Conservation (phyloP, 2,329 filamentous ascomycete genomes). For the Allantophomopsis cytisporea region DNA sequence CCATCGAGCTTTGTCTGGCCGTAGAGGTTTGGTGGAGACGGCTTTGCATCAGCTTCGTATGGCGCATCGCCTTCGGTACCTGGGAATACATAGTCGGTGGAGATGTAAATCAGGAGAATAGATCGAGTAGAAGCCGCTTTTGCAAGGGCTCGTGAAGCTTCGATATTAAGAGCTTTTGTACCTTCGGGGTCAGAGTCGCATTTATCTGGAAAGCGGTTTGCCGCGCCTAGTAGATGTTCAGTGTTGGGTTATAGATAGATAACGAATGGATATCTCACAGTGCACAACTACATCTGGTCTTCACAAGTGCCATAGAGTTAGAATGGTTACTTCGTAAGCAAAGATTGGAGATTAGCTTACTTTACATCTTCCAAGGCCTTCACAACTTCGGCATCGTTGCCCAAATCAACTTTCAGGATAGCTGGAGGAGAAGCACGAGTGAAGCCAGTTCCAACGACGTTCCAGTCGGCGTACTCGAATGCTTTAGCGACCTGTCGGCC, state of each 20-base stretch:
- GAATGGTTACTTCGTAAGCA: neutral
- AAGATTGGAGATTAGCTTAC: conserved; percentile 24
- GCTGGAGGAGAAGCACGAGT: conserved; percentile 59
- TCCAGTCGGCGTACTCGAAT: conserved; percentile 56
- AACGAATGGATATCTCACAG: conserved; percentile 36
- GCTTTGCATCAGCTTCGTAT: conserved; percentile 51
- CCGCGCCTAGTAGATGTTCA: conserved; percentile 46
- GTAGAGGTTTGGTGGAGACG: conserved; percentile 68
- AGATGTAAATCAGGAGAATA: conserved; percentile 62
- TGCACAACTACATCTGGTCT: conserved; percentile 72
- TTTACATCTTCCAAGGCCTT: conserved; percentile 36
- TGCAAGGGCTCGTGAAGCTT: conserved; percentile 55
- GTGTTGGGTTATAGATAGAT: neutral
- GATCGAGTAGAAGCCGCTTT: conserved; percentile 45
- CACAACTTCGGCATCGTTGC: conserved; percentile 26
- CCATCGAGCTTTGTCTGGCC: conserved; percentile 62
- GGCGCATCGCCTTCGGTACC: conserved; percentile 69
- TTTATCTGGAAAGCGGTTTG: conserved; percentile 78
- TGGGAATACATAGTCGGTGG: conserved; percentile 71
- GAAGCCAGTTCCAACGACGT: conserved; percentile 60
- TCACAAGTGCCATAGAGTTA: conserved; percentile 4
- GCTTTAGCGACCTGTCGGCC: conserved; percentile 64
- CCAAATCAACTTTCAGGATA: conserved; percentile 32
- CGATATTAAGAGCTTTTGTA: conserved; percentile 61
- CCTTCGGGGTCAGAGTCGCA: conserved; percentile 69